Conservation (phyloP, 164 flowering plant genomes). For the Echeveria elegans region DNA sequence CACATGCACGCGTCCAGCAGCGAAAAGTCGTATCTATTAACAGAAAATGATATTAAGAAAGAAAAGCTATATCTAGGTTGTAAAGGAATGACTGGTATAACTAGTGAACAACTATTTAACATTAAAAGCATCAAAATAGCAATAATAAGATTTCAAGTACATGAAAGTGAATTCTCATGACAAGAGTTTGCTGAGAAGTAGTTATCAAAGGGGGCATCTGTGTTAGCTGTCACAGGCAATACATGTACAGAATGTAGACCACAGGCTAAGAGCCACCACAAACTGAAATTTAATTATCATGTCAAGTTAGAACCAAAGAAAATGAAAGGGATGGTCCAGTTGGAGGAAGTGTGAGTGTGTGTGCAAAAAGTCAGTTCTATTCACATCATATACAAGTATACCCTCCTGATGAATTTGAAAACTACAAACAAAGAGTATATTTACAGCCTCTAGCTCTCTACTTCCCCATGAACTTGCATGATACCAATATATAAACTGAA, state of each 20-base stretch:
- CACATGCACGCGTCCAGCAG: too few species aligned
- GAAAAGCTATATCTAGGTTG: too few species aligned
- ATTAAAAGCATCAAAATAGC: slow-evolving; percentile 3
- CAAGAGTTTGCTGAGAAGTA: slow-evolving; percentile 8
- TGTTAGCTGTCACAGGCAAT: slow-evolving; percentile 7
- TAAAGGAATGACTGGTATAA: not conserved
- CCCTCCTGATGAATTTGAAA: not conserved
- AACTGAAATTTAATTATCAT: not conserved
- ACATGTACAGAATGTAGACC: slow-evolving; percentile 2
- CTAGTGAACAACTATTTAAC: not conserved
- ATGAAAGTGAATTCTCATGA: slow-evolving; percentile 5
- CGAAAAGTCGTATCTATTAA: not conserved
- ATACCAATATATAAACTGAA: not conserved
- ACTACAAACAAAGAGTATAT: not conserved
- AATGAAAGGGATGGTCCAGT: slow-evolving; percentile 2
- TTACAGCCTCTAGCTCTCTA: not conserved
- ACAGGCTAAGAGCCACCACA: not conserved
- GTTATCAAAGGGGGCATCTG: slow-evolving; percentile 2
- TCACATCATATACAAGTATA: not conserved
- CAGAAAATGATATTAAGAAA: not conserved
- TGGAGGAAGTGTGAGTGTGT: not conserved
- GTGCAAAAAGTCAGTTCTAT: not conserved
- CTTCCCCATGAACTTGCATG: not conserved
- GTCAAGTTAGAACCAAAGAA: slow-evolving; percentile 2
- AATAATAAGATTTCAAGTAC: slow-evolving; percentile 5